Evolutionary conservation across 768 basidiomycete species (phyloP), one percentile per base, ranked within the genome.

Genomic region (Auriculariales sp.): DNA sequence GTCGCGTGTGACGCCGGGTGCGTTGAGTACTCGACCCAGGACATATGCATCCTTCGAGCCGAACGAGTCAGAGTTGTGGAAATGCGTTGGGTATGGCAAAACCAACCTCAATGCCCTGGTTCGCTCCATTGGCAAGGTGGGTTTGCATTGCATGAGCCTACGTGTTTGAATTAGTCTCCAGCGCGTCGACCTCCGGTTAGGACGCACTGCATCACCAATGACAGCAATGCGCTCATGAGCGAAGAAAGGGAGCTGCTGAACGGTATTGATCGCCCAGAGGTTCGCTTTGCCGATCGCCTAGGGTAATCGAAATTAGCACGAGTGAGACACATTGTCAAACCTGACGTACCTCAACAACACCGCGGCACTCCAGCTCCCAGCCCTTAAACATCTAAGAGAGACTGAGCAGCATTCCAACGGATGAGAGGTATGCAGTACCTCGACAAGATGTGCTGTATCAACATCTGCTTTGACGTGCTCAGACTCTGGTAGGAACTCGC

Each of bases 31-130:
- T 0, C 55, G 54, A 0, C 63, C 62, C 28, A 68, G 54, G 11
- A 66, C 53, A 47, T 58, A 58, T 15, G 59, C 62, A 45, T 68
- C 68, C 47, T 56, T 30, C 9, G 7, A 14, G 11, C 27, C 36
- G 3, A 4, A 17, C 10, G 17, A 28, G 33, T 33, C 33, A 31
- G 34, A 24, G 7, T 5, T 51, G 17, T 34, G 45, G 9, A 47
- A 31, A 27, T 11, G 12, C 3, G 29, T n/a, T 6, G 14, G 14
- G 17, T 36, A n/a, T 15, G 33, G 25, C 42, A 28, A 49, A 42
- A 44, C 58, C 10, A 36, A 71, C 71, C 59, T 75, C 75, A n/a
- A 74, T 66, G 1, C 73, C 72, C 48, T 72, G 72, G 3, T 72
- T 70, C 3, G 71, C 75, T 3, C 74, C 73, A 0, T 71, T 66